Base-by-base conservation (phyloP, 2,329 filamentous ascomycete species). In the Stachybotrys chlorohalonatus region DNA sequence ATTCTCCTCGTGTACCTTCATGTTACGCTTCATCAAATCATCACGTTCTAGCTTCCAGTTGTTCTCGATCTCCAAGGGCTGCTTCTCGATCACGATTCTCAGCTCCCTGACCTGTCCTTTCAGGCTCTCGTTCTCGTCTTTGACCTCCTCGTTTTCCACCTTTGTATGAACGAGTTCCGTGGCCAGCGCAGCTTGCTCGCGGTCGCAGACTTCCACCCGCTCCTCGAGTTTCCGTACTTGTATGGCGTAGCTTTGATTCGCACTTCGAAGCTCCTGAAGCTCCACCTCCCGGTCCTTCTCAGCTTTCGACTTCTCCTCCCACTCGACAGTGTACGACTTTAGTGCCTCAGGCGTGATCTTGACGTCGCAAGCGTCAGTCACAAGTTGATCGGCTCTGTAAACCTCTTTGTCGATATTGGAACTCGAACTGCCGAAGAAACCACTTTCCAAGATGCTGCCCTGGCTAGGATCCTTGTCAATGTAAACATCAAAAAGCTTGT, bases 1-100 rank as follows among this genome's bases (percentile, higher is more conserved):
- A 66, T 97, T 99, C 74, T 96, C 90, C 63, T 95, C 91, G 65
- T 97, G 92, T 7, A 97, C 92, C 64, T 95, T 90, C 58, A 88
- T 82, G 67, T 97, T 97, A 57, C 91, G 84, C 70, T 90, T 85
- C 87, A 97, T 94, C 64, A 97, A 84, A 53, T 88, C 83, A 54
- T 96, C 92, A 73, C 95, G 92, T 71, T 97, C 93, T 11, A 82
- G 81, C 68, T 88, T 84, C 72, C 96, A 83, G 53, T 84, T 81
- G 56, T 83, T 81, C 68, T 99, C 94, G 6, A 97, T 85, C 69
- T 97, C 91, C 47, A 84, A 84, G 0, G 93, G 91, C 71, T 97
- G 94, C 62, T 85, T 87, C 67, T 96, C 89, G 32, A 97, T 91
- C 45, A 97, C 86, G 50, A 84, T 82, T 65, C 89, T 86, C 56